A percentile compares a stretch with the other conserved stretches of the same genome.
These are phyloP conservation scores for Alternaria sp. DNA, from an alignment of 2,329 filamentous ascomycete genomes.

Conservation along the genomic window DNA sequence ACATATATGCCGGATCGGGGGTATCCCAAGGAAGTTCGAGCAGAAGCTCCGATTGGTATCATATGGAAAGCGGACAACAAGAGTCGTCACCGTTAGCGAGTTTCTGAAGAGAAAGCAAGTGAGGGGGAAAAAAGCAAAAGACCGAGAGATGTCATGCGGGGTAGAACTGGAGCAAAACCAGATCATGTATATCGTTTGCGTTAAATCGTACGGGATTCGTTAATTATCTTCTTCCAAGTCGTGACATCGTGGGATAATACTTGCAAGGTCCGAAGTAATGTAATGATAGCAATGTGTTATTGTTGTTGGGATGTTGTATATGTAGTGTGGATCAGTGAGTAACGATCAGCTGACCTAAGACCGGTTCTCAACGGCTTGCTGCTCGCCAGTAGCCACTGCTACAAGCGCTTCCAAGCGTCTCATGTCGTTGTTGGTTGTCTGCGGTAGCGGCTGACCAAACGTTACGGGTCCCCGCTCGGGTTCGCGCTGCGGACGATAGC, in stretches of 20 bases:
- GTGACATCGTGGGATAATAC: slow-evolving; percentile 33
- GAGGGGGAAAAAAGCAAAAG: slow-evolving; percentile 10
- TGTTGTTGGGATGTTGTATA: background rate
- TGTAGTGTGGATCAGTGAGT: background rate
- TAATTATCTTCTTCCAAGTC: slow-evolving; percentile 30
- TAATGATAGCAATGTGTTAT: slow-evolving; percentile 7
- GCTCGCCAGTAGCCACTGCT: slow-evolving; percentile 70
- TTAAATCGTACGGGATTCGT: slow-evolving; percentile 33
- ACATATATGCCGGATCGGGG: slow-evolving; percentile 15
- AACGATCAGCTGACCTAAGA: slow-evolving; percentile 20
- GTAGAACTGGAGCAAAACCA: slow-evolving; percentile 19
- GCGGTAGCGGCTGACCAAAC: slow-evolving; percentile 47
- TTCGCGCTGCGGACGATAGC: slow-evolving; percentile 44
- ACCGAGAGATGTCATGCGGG: slow-evolving; percentile 26
- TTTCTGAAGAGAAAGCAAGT: background rate
- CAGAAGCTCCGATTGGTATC: slow-evolving; percentile 44
- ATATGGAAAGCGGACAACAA: slow-evolving; percentile 38
- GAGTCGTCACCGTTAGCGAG: slow-evolving; percentile 35
- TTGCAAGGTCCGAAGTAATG: slow-evolving; percentile 16
- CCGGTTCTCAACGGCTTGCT: slow-evolving; percentile 47
- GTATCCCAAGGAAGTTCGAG: slow-evolving; percentile 25
- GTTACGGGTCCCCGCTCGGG: slow-evolving; percentile 40
- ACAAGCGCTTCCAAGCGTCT: slow-evolving; percentile 68
- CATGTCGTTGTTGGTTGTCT: slow-evolving; percentile 59
- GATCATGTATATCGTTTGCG: slow-evolving; percentile 25